These are phyloP conservation scores for Colletotrichum brevisporum DNA, from an alignment of 2,329 filamentous ascomycete species.

Conservation along the genomic window DNA sequence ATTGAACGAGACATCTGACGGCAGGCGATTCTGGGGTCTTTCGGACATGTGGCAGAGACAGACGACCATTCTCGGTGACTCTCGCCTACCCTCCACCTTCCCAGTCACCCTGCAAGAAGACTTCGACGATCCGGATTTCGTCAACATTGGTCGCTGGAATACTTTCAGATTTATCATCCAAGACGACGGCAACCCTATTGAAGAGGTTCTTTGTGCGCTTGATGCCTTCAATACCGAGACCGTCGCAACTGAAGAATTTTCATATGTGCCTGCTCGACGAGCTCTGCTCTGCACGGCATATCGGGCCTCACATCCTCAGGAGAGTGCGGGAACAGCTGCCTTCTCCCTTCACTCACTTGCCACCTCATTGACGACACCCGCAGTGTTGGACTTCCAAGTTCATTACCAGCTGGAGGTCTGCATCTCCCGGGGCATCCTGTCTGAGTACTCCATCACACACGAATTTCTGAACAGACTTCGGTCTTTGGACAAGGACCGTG, in stretches of 20 bases:
- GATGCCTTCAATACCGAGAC: constrained; percentile 80
- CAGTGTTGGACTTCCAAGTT: constrained; percentile 75
- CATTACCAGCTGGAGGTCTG: constrained; percentile 95
- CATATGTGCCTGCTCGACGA: constrained; percentile 45
- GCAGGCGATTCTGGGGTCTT: constrained; percentile 52
- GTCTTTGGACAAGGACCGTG: constrained; percentile 59
- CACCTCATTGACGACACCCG: constrained; percentile 58
- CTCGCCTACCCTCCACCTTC: constrained; percentile 48
- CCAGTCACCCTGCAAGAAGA: constrained; percentile 57
- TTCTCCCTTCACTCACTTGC: constrained; percentile 48
- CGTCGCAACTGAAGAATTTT: constrained; percentile 57
- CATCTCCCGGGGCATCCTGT: constrained; percentile 82
- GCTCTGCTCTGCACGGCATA: constrained; percentile 16
- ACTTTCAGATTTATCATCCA: constrained; percentile 64
- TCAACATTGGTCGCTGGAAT: constrained; percentile 72
- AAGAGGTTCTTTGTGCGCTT: constrained; percentile 67
- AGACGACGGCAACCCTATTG: constrained; percentile 50
- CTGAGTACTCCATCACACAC: constrained; percentile 79
- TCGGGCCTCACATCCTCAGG: background rate
- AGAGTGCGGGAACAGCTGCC: background rate
- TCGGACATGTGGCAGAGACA: constrained; percentile 64
- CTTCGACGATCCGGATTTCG: constrained; percentile 51
- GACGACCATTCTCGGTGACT: constrained; percentile 59
- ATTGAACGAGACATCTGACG: constrained; percentile 41
- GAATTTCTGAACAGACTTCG: constrained; percentile 78